Percentiles rank a stretch among this genome's conserved stretches.
phyloP scores from a whole-genome alignment of 768 basidiomycete genomes.

The Auriscalpium microsporum region DNA sequence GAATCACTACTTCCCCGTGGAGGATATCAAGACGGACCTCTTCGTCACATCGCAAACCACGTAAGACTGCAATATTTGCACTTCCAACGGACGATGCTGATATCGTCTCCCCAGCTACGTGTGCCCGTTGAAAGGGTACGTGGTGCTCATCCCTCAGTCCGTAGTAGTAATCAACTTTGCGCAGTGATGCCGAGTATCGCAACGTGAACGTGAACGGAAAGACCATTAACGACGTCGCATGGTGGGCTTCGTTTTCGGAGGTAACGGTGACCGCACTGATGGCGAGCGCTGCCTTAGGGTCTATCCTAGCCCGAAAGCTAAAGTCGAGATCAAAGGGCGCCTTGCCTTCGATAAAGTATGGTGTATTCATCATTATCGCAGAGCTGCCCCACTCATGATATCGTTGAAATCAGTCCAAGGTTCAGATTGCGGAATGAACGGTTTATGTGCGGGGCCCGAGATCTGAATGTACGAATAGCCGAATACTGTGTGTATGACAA shows the following conservation, averaged over 20 bases:
- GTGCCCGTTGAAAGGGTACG: constrained; percentile 7
- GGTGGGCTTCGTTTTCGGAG: constrained; percentile 32
- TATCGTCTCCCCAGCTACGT: neutral
- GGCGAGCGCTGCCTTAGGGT: constrained; percentile 37
- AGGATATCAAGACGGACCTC: constrained; percentile 35
- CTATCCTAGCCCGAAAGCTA: constrained; percentile 52
- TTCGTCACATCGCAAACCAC: constrained; percentile 45
- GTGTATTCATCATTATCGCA: neutral
- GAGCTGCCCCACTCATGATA: neutral
- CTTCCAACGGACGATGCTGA: too few species aligned
- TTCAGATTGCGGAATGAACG: neutral
- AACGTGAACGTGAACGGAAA: constrained; percentile 42
- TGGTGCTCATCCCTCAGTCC: neutral
- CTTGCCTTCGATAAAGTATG: constrained; percentile 74
- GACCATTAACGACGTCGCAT: constrained; percentile 51
- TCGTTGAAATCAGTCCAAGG: neutral
- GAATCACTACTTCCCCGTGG: constrained; percentile 69
- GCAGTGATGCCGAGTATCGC: constrained; percentile 60
- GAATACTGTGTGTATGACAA: neutral
- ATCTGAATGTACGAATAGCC: neutral
- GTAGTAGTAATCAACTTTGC: neutral
- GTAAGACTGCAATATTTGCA: constrained; percentile 24
- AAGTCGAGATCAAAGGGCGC: constrained; percentile 53
- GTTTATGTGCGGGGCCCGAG: neutral
- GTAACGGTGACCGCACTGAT: neutral